Evolutionary conservation across 2,329 filamentous ascomycete genomes (phyloP).

Genomic region (Fusarium dimerum): DNA sequence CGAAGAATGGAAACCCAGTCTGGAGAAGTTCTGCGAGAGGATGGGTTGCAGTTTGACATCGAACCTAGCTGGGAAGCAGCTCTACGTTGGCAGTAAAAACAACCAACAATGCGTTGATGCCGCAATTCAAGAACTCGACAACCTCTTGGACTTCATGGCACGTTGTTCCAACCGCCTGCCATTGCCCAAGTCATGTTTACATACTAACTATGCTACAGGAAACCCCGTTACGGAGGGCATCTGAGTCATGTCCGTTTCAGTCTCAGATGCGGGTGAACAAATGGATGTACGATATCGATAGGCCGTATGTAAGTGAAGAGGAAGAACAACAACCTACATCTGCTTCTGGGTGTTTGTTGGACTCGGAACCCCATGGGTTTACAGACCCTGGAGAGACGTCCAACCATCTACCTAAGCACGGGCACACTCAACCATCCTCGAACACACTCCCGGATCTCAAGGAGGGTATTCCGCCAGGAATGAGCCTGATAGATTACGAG

Average conservation of each 20-base stretch:
- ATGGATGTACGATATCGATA: neutral
- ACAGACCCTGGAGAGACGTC: neutral
- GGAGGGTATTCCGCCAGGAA: neutral
- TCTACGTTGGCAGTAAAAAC: conserved; percentile 31
- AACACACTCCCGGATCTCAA: neutral
- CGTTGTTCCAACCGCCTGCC: neutral
- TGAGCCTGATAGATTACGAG: conserved; percentile 17
- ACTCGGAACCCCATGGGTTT: conserved; percentile 6
- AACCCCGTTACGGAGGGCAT: neutral
- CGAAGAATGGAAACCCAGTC: neutral
- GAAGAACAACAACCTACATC: neutral
- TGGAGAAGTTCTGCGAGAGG: conserved; percentile 13
- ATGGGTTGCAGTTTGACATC: conserved; percentile 26
- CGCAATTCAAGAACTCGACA: conserved; percentile 22
- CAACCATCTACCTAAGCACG: neutral
- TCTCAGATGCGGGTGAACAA: neutral
- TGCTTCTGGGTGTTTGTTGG: conserved; percentile 3
- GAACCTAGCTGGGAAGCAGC: conserved; percentile 26
- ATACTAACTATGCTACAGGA: conserved; percentile 19
- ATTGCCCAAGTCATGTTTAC: neutral
- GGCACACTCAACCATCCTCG: neutral
- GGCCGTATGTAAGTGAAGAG: neutral
- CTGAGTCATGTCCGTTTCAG: neutral
- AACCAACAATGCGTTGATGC: conserved; percentile 9
- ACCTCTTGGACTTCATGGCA: conserved; percentile 19